Evolutionary conservation across 768 basidiomycete genomes (phyloP).

Genomic region (Hericium erinaceus): DNA sequence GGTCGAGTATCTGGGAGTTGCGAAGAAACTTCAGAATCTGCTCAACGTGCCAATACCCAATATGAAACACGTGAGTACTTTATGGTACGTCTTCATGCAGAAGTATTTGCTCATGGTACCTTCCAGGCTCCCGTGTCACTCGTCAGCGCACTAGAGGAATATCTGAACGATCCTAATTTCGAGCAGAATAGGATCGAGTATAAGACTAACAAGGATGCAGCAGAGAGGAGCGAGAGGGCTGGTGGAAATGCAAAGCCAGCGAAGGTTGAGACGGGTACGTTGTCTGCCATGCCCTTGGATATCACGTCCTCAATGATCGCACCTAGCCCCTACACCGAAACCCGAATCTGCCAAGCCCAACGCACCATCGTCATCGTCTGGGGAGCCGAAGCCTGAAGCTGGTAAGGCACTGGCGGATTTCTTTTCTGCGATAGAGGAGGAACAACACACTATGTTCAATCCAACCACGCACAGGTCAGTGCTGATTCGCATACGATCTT

Average conservation of each 20-base stretch:
- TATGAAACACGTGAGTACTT: conserved; percentile 66
- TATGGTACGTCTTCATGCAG: not conserved
- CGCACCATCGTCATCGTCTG: conserved; percentile 19
- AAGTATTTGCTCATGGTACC: not conserved
- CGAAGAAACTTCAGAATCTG: conserved; percentile 87
- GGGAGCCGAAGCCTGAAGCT: conserved; percentile 23
- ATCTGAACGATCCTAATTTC: conserved; percentile 93
- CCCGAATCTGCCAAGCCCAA: conserved; percentile 18
- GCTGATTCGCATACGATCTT: not conserved
- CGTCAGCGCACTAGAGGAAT: conserved; percentile 90
- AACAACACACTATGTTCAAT: conserved; percentile 65
- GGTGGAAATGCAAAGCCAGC: conserved; percentile 10
- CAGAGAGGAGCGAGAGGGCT: conserved; percentile 32
- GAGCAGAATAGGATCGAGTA: conserved; percentile 94
- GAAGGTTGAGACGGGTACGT: conserved; percentile 24
- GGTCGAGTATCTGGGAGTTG: conserved; percentile 86
- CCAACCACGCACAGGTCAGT: conserved; percentile 49
- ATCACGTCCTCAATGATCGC: not conserved
- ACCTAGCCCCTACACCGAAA: conserved; percentile 15
- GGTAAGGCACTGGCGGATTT: conserved; percentile 67
- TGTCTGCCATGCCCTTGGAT: not conserved
- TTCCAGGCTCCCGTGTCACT: conserved; percentile 85
- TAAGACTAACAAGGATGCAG: conserved; percentile 64
- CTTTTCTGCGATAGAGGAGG: conserved; percentile 80
- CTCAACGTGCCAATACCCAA: conserved; percentile 92